Evolutionary conservation across 352 stramenopile genomes (phyloP), one percentile per base, ranked within the genome.

Genomic region (Phytophthora crassamura): DNA sequence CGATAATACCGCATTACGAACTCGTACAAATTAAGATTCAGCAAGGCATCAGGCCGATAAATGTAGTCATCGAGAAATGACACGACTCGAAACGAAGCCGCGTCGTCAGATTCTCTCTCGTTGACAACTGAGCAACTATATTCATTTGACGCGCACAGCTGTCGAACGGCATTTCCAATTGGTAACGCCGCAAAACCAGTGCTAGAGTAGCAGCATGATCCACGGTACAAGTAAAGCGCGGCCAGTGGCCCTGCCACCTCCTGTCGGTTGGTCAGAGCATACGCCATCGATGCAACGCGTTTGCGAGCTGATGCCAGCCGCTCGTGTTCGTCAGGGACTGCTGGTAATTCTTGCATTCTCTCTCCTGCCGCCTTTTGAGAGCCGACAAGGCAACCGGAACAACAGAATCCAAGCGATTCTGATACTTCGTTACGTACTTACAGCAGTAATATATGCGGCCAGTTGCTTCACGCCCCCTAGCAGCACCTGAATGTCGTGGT

Each of bases 391-490:
- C 51, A 39, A 59, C 16, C 4, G 39, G 15, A 18, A 34, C 16
- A 7, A 50, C 30, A 9, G 51, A 59, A 7, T 50, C 51, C 7
- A 59, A 15, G 1, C 10, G 12, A 16, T 41, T 16, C 40, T 59
- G 51, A 3, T 22, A 14, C 9, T 59, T 50, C 4, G 51, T 51
- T 1, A 50, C 40, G 8, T 59, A 59, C 16, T 50, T 59, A 8
- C 30, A 51, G 2, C 14, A 33, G 18, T 59, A 59, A 50, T 59
- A 42, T 3, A 59, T 59, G 3, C 51, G 51, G 10, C 43, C 39
- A n/a, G 18, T 16, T 3, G 25, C 25, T 4, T 33, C 40, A 5
- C 1, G 7, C 39, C 40, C 14, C 51, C 51, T 6, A 59, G 18
- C n/a, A 59, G 10, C 1, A 51, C 1, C 9, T 59, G 51, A 7